Evolutionary conservation across 2,329 filamentous ascomycete genomes (phyloP).

Genomic region (Parascedosporium putredinis): DNA sequence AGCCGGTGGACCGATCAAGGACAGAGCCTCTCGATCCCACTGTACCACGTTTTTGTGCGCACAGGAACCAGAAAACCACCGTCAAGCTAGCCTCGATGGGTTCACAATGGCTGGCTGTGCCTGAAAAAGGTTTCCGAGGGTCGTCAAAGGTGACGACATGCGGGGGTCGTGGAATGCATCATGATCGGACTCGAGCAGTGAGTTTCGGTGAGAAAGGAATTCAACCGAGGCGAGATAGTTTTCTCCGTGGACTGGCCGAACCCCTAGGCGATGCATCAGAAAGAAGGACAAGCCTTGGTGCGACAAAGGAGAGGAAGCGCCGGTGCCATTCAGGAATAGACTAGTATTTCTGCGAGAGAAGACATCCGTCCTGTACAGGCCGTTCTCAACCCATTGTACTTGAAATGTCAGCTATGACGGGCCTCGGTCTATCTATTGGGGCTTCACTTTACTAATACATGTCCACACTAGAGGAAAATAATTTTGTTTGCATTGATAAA

Average conservation of each 20-base stretch:
- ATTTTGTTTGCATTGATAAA: no score
- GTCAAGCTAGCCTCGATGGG: background rate
- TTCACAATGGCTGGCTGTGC: background rate
- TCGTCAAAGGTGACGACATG: background rate
- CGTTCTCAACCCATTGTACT: no score
- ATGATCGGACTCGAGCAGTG: background rate
- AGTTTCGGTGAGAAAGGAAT: background rate
- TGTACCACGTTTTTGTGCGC: slow-evolving; percentile 4
- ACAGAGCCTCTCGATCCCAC: background rate
- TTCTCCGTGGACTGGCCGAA: background rate
- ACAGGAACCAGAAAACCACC: slow-evolving; percentile 1
- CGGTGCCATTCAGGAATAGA: no score
- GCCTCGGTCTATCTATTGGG: no score
- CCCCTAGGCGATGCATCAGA: background rate
- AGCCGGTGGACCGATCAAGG: background rate
- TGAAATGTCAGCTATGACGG: no score
- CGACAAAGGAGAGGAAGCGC: no score
- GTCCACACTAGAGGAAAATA: no score
- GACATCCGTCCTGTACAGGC: no score
- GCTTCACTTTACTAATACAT: no score
- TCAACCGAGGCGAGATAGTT: background rate
- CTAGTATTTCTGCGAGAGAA: no score
- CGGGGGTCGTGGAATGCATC: background rate
- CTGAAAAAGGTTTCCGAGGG: background rate
- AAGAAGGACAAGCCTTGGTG: background rate